Evolutionary conservation across 2,329 filamentous ascomycete species (phyloP), one percentile per base, ranked within the genome.

Genomic region (Penicillium sp.): DNA sequence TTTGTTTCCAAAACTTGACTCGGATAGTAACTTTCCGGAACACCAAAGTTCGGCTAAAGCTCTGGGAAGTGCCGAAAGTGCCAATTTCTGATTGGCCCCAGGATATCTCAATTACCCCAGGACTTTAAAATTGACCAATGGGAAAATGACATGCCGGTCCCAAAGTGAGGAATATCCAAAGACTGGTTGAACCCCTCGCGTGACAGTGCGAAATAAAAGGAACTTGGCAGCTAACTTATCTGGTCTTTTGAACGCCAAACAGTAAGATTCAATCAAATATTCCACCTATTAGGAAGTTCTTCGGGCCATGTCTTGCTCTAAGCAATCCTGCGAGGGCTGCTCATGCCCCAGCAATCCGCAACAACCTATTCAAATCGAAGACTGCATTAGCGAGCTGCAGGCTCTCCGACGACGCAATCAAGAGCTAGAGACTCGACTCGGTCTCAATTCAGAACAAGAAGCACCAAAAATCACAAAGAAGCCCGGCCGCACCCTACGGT

Each of bases 381-480:
- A 80, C 61, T 79, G 77, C 64, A 73, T 79, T 50, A 66, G 70
- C 53, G 78, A 80, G 63, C 66, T 80, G 7, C 74, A 75, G 10
- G 72, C 77, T 3, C 70, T 80, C 35, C 75, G 77, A 53, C 71
- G 71, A 60, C 72, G 77, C 22, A 78, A 77, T 4, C 70, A 74
- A 30, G 76, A 80, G 60, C 70, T 80, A 10, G 68, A 69, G 49
- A 69, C 65, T 2, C 55, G 68, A 28, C 61, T 69, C 19, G 33
- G 38, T 8, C 55, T 68, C n/a, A 42, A 44, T 35, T 56, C 35
- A 24, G 40, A 49, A 9, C 19, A 47, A 9, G 75, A 71, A 40
- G 70, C 72, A 24, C 60, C 77, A 30, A 68, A 75, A 19, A 68
- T 72, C 13, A 68, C 74, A 59, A 73, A 70, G 38, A 63, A 68